Percentiles rank a stretch among this genome's conserved stretches.
These are phyloP conservation scores for Vicia faba DNA, from an alignment of 306 rosid species.

Conservation along the genomic window DNA sequence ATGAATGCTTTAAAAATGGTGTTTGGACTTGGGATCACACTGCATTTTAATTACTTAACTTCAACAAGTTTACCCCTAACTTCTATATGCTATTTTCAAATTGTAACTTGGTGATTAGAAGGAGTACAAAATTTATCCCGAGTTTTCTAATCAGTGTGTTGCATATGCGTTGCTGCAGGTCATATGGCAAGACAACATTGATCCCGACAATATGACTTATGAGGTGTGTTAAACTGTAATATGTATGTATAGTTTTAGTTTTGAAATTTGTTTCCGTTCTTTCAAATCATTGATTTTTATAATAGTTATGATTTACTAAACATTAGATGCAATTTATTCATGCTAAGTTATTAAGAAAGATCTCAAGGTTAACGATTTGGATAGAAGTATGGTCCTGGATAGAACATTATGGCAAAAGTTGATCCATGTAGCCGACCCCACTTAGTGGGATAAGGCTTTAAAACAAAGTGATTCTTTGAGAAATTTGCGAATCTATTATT, in stretches of 20 bases:
- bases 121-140: constrained; percentile 3
- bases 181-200: constrained; percentile 76
- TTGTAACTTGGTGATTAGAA: constrained; percentile 18
- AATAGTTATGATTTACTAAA: constrained; percentile 21
- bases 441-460: no score
- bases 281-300: constrained; percentile 1
- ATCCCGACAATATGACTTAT: constrained; percentile 91
- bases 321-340: constrained; percentile 12
- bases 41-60: constrained; percentile 23
- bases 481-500: constrained; percentile 15
- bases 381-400: no score
- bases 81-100: constrained; percentile 6
- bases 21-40: not conserved
- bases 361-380: no score
- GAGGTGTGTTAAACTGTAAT: constrained; percentile 55
- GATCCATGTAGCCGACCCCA: no score
- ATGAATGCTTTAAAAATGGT: not conserved
- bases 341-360: not conserved
- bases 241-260: not conserved
- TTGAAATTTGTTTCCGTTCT: not conserved
- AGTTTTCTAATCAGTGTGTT: constrained; percentile 20
- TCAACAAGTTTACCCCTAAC: not conserved
- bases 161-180: constrained; percentile 52
- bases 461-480: no score
- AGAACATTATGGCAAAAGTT: no score